Evolutionary conservation across 495 filamentous ascomycete species (phyloP).

Genomic region (Choiromyces venosus): DNA sequence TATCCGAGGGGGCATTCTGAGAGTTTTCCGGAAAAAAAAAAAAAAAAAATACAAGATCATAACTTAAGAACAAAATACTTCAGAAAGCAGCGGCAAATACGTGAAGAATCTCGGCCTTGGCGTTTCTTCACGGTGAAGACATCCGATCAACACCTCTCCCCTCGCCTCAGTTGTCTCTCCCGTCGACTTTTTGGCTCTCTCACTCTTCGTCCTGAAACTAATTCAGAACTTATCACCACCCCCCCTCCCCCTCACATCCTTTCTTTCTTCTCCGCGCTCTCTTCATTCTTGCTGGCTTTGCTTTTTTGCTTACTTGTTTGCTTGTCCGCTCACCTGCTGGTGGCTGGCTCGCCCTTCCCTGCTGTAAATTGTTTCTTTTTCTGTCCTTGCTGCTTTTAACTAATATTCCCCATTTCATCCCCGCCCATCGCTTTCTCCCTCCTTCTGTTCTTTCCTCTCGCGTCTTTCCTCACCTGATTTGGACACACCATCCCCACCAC

Average conservation of each 20-base stretch:
- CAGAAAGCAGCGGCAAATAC: background rate
- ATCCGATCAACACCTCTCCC: background rate
- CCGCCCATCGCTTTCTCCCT: background rate
- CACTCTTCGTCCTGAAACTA: background rate
- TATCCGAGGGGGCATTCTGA: too few species aligned
- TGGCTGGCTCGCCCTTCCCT: background rate
- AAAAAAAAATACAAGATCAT: background rate
- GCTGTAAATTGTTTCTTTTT: conserved; percentile 4
- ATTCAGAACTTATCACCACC: background rate
- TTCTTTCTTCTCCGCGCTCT: background rate
- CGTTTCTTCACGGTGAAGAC: background rate
- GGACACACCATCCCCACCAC: conserved; percentile 7
- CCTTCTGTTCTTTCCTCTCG: background rate
- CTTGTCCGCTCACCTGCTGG: background rate
- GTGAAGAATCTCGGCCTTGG: background rate
- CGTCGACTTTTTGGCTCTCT: background rate
- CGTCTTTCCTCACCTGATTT: conserved; percentile 15
- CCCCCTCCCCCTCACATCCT: background rate
- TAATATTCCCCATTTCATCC: background rate
- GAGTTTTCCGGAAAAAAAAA: too few species aligned
- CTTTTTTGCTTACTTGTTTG: background rate
- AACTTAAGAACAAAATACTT: background rate
- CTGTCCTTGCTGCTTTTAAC: background rate
- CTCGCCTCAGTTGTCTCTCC: background rate
- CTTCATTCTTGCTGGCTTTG: background rate